phyloP scores from a whole-genome alignment of 192 early-diverging fungal species.

The Martensiomyces pterosporus region DNA sequence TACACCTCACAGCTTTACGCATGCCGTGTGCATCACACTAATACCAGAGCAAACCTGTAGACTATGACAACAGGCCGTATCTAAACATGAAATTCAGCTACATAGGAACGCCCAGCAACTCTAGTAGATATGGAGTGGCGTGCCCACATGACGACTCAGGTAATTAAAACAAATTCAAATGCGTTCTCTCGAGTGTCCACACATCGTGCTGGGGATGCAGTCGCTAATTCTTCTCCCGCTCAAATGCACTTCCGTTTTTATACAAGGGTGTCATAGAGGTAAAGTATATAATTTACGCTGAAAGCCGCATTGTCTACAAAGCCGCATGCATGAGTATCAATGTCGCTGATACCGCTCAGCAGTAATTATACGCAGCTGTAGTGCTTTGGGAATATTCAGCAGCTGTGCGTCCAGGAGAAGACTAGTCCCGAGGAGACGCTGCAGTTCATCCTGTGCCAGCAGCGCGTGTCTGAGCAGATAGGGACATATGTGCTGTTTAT shows the following conservation, averaged over 20 bases:
- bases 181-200: too few relatives aligned
- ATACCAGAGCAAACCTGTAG: constrained; percentile 8
- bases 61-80: constrained; percentile 27
- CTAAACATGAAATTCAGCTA: constrained; percentile 37
- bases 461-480: constrained; percentile 17
- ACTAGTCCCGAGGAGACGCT: constrained; percentile 23
- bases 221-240: neutral
- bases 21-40: neutral
- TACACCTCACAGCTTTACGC: neutral
- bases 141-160: constrained; percentile 37
- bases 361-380: constrained; percentile 10
- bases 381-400: constrained; percentile 48
- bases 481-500: constrained; percentile 29
- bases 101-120: constrained; percentile 29
- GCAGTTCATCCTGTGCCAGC: constrained; percentile 37
- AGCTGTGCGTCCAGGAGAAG: constrained; percentile 47
- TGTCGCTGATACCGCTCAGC: neutral
- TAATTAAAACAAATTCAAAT: constrained; percentile 12
- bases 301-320: too few relatives aligned
- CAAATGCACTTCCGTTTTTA: too few relatives aligned
- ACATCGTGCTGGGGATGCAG: neutral
- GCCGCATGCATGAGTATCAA: too few relatives aligned
- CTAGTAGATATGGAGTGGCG: constrained; percentile 22
- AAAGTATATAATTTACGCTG: too few relatives aligned
- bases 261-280: too few relatives aligned